These are phyloP conservation scores for Alternaria sp. DNA, from an alignment of 2,329 filamentous ascomycete genomes.

Conservation along the genomic window DNA sequence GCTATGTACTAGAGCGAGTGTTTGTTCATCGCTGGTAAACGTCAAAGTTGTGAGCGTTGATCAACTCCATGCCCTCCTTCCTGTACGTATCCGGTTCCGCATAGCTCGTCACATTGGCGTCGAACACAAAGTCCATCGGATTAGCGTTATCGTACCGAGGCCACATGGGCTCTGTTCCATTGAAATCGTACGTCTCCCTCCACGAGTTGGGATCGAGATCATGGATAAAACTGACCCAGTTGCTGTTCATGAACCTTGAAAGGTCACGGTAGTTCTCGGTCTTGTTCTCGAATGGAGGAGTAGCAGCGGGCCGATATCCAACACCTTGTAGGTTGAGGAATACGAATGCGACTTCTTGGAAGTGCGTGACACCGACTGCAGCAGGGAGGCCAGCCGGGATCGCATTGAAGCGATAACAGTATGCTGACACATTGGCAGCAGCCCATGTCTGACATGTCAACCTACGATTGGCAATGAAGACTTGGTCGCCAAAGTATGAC, in stretches of 20 bases:
- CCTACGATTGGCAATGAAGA: conserved; percentile 65
- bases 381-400: conserved; percentile 56
- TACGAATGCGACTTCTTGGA: conserved; percentile 60
- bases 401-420: conserved; percentile 71
- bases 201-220: conserved; percentile 42
- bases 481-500: conserved; percentile 62
- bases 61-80: conserved; percentile 55
- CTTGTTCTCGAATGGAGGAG: conserved; percentile 47
- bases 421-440: conserved; percentile 59
- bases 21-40: conserved; percentile 14
- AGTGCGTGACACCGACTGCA: conserved; percentile 61
- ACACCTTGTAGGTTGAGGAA: conserved; percentile 56
- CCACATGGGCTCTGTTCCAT: conserved; percentile 47
- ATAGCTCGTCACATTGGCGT: conserved; percentile 54
- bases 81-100: conserved; percentile 56
- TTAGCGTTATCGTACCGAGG: conserved; percentile 49
- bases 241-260: conserved; percentile 54
- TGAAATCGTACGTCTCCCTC: conserved; percentile 28
- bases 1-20: background rate
- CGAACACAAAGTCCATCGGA: conserved; percentile 56
- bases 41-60: conserved; percentile 40
- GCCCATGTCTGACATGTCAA: conserved; percentile 63
- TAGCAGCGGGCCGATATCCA: conserved; percentile 50
- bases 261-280: conserved; percentile 50
- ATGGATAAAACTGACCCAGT: conserved; percentile 58